phyloP scores from a whole-genome alignment of 345 rosid genomes.

The Syzygium jambos region DNA sequence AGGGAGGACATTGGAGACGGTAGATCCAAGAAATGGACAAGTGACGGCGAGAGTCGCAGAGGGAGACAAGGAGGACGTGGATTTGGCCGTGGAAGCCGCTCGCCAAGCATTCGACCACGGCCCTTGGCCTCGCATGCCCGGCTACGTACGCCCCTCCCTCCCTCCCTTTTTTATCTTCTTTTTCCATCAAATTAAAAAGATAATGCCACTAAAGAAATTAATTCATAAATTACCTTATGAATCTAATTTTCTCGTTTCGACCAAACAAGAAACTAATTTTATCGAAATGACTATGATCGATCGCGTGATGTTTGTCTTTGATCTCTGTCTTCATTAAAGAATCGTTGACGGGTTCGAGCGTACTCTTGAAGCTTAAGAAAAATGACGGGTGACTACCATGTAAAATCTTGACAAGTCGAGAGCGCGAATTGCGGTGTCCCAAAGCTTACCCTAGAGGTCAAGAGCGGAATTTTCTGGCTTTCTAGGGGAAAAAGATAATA shows the following conservation, averaged over 20 bases:
- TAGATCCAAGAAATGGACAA: conserved; percentile 47
- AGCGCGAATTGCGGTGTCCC: neutral
- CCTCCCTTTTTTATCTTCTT: too few relatives aligned
- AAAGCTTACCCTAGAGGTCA: neutral
- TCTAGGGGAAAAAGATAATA: too few relatives aligned
- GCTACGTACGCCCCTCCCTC: conserved; percentile 29
- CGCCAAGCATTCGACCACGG: conserved; percentile 58
- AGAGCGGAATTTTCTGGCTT: too few relatives aligned
- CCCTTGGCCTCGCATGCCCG: conserved; percentile 62
- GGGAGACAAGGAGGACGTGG: conserved; percentile 53
- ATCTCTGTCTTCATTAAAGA: neutral
- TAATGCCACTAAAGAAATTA: neutral
- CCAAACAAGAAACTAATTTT: neutral
- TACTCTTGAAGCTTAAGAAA: neutral
- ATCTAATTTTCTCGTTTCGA: neutral
- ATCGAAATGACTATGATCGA: neutral
- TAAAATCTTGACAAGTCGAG: neutral
- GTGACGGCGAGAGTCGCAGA: conserved; percentile 33
- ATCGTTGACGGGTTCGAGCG: neutral
- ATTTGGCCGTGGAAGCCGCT: conserved; percentile 55
- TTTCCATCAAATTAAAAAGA: neutral
- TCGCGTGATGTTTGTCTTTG: neutral
- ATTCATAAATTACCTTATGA: neutral
- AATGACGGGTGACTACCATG: neutral
- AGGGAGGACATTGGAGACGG: conserved; percentile 51